Evolutionary conservation across 805 yeast genomes (phyloP).

Genomic region (Henningerozyma blattae): DNA sequence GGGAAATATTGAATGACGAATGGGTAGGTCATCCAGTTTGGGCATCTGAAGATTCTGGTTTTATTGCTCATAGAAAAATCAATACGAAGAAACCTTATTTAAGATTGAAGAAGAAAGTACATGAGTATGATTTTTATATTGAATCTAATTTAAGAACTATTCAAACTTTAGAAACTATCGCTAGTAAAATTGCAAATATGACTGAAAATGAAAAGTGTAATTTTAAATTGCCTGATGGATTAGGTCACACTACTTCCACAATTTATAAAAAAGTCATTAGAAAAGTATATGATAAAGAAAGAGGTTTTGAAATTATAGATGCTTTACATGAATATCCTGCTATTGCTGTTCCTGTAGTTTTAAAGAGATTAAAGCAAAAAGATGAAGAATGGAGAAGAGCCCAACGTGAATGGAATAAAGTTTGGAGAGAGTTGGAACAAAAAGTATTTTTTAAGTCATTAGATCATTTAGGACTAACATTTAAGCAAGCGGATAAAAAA

Average conservation of each 20-base stretch:
- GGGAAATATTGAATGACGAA: constrained; percentile 97
- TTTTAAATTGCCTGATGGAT: constrained; percentile 83
- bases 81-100: constrained; percentile 90
- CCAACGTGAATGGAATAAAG: constrained; percentile 97
- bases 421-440: constrained; percentile 97
- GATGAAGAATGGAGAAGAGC: constrained; percentile 99
- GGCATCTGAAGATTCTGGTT: constrained; percentile 99
- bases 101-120: constrained; percentile 96
- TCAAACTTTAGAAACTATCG: constrained; percentile 90
- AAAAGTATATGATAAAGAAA: constrained; percentile 85
- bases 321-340: constrained; percentile 94
- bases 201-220: constrained; percentile 74
- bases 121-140: constrained; percentile 91
- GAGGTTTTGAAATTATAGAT: constrained; percentile 92
- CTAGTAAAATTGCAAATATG: constrained; percentile 89
- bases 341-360: constrained; percentile 85
- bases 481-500: constrained; percentile 94
- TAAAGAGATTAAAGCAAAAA: constrained; percentile 88
- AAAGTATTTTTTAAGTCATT: constrained; percentile 86
- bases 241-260: constrained; percentile 84
- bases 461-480: constrained; percentile 91
- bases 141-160: constrained; percentile 91
- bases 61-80: constrained; percentile 98
- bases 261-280: constrained; percentile 89
- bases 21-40: constrained; percentile 99